A percentile compares a stretch with the other conserved stretches of the same genome.
phyloP scores from a whole-genome alignment of 2,329 filamentous ascomycete species.

The Teratosphaeria destructans region DNA sequence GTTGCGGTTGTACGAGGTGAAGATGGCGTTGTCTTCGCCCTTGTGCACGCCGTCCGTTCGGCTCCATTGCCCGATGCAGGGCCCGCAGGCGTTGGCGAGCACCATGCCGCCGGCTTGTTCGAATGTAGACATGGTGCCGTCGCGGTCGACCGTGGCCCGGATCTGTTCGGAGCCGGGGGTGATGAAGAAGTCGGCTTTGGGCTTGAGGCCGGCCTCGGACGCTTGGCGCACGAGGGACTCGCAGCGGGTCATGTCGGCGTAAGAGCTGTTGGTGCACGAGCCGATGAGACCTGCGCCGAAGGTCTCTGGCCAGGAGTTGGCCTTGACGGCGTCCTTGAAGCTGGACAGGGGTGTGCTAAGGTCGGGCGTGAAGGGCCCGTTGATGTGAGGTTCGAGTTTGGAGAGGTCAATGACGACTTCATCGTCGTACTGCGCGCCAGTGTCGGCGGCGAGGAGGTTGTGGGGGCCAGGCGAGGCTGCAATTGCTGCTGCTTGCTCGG shows the following conservation, averaged over 20 bases:
- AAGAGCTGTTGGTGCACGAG: constrained; percentile 97
- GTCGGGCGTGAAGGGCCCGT: constrained; percentile 93
- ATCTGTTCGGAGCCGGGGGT: constrained; percentile 97
- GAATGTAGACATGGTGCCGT: constrained; percentile 78
- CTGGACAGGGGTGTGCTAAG: constrained; percentile 83
- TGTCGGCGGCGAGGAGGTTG: constrained; percentile 65
- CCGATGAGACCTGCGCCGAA: constrained; percentile 91
- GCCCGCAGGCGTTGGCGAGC: constrained; percentile 81
- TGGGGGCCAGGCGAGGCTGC: constrained; percentile 46
- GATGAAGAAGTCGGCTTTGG: constrained; percentile 86
- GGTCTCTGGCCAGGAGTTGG: constrained; percentile 81
- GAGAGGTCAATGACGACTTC: constrained; percentile 84
- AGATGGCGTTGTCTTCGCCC: constrained; percentile 83
- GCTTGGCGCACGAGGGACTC: constrained; percentile 91
- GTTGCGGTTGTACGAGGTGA: constrained; percentile 97
- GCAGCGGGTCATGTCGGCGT: constrained; percentile 95
- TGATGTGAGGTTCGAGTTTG: constrained; percentile 86
- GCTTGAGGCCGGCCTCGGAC: constrained; percentile 75
- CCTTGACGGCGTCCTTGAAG: constrained; percentile 74
- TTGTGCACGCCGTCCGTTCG: constrained; percentile 76
- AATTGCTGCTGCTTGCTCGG: constrained; percentile 54
- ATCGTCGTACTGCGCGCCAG: constrained; percentile 78
- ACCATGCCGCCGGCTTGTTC: constrained; percentile 77
- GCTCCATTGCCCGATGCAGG: constrained; percentile 67
- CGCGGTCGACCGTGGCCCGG: constrained; percentile 81